Conservation (phyloP, 2,329 filamentous ascomycete species). For the Alternaria solani region DNA sequence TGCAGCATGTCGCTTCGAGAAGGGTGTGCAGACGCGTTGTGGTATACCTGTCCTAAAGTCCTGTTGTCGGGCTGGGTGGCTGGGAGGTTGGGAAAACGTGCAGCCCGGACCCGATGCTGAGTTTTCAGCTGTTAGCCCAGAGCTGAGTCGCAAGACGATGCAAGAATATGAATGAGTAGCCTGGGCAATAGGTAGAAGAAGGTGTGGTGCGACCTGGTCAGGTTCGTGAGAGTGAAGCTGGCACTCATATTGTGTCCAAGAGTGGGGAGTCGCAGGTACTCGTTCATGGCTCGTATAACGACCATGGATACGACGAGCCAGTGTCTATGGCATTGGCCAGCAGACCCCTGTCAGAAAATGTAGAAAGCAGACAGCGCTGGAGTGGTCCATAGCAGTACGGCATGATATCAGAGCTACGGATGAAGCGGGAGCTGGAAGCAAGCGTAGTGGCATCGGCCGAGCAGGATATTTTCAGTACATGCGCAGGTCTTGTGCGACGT, state of each 20-base stretch:
- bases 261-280: neutral
- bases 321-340: neutral
- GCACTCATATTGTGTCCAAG: neutral
- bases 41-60: neutral
- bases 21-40: neutral
- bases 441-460: neutral
- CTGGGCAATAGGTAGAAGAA: neutral
- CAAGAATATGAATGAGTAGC: neutral
- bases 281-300: neutral
- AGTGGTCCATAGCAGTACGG: neutral
- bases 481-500: neutral
- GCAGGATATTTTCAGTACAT: neutral
- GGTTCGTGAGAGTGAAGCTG: neutral
- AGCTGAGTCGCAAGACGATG: neutral
- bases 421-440: neutral
- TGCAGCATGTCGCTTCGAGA: neutral
- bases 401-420: neutral
- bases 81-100: neutral
- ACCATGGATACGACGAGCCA: neutral
- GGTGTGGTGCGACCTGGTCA: neutral
- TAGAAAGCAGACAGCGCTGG: neutral
- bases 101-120: neutral
- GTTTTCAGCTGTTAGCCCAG: neutral
- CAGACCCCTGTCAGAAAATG: neutral
- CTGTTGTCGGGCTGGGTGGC: neutral